Evolutionary conservation across 2,329 filamentous ascomycete species (phyloP), one percentile per base, ranked within the genome.

Genomic region (Parastagonospora avenae): DNA sequence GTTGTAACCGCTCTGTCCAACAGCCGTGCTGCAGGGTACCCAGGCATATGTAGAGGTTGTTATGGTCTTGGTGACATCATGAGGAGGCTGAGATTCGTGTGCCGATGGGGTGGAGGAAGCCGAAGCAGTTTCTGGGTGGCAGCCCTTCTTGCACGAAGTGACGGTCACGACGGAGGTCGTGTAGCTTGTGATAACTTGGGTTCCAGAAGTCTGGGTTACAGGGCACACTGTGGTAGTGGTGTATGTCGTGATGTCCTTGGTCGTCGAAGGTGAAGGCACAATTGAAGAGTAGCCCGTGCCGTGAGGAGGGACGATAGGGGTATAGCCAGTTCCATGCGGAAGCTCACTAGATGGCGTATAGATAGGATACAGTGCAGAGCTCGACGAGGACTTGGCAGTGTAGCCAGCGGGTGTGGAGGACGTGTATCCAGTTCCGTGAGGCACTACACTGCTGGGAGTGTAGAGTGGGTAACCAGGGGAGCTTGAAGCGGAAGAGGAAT

Each of bases 101-200:
- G 53, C 42, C 16, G 41, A 41, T 14, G 57, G 50, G 5, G 48
- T 50, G 14, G 60, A 43, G 1, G 53, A 48, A 29, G 67, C 47
- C 8, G 59, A 52, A 1, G 57, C 29, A 4, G 48, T 45, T 39
- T 55, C 40, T 37, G 55, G 55, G 31, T 63, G 51, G 63, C 73
- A 75, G 14, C 71, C 71, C 7, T 55, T 62, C 56, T 68, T 66
- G 71, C 73, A 76, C 9, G 68, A 70, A 4, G 73, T 75, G 42
- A 74, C 57, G 11, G 70, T 73, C 33, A 75, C 56, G 15, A 71
- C 75, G 47, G 63, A 69, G 5, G 72, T 76, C 8, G 73, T 75
- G 30, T 46, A 59, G 42, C 58, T 66, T 4, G 60, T 63, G 44
- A 58, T 45, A 32, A 60, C 50, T 31, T 50, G 40, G 19, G 52